Evolutionary conservation across 176 grass and related monocot genomes (phyloP).

Genomic region (Musa schizocarpa): DNA sequence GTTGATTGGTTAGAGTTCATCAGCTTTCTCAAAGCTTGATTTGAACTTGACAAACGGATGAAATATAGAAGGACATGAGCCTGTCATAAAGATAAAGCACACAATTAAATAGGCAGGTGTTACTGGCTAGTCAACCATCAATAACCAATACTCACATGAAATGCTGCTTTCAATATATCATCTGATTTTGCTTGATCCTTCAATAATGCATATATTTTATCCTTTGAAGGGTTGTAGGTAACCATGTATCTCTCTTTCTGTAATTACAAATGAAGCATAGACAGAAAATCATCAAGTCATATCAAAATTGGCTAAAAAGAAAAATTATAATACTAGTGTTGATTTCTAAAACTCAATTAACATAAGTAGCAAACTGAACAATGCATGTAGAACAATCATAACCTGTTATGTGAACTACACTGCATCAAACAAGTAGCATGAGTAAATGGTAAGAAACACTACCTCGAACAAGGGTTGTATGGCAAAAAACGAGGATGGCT

Average conservation of each 20-base stretch:
- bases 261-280: not conserved
- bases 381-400: not conserved
- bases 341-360: not conserved
- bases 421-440: not conserved
- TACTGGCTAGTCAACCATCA: not conserved
- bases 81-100: conserved; percentile 25
- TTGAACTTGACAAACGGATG: conserved; percentile 68
- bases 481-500: conserved; percentile 79
- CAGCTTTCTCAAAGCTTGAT: conserved; percentile 35
- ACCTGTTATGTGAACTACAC: not conserved
- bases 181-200: conserved; percentile 99
- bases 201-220: conserved; percentile 97
- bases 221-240: conserved; percentile 89
- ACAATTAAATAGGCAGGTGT: conserved; percentile 2
- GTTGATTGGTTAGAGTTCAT: conserved; percentile 34
- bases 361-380: not conserved
- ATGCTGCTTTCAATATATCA: conserved; percentile 94
- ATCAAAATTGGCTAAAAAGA: not conserved
- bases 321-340: not conserved
- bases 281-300: conserved; percentile 5
- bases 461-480: conserved; percentile 83
- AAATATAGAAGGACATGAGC: conserved; percentile 89
- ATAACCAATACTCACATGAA: conserved; percentile 60
- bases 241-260: conserved; percentile 95
- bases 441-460: not conserved